Evolutionary conservation across 306 rosid genomes (phyloP), one percentile per base, ranked within the genome.

Genomic region (Prunus padus): DNA sequence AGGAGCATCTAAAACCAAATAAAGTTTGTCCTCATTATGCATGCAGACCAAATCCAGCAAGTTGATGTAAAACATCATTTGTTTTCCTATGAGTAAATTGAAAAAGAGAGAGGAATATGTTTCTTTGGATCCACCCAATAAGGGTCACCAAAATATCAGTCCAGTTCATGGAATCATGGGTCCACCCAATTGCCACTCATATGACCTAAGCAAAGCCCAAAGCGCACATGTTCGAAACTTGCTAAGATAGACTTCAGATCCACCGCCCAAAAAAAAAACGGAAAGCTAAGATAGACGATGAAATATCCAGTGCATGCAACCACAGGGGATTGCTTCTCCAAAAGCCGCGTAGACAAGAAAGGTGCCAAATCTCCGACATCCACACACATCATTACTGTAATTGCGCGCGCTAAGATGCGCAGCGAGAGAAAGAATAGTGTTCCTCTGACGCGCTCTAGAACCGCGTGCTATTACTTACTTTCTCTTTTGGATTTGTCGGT

Each of bases 11-110:
- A 33, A 33, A 33, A 33, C 1, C 40, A 33, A 33, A 33, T 1
- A 33, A 33, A 5, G 1, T 33, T 33, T 33, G 0, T 5, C 1
- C 8, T 33, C 0, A 33, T 33, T 33, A 1, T 5, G 0, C 0
- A 1, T 5, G 0, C 0, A 33, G 0, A 33, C 8, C 40, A 33
- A 33, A 33, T 33, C 40, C 8, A 5, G 40, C 1, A 33, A 33
- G 1, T 1, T 1, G 40, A 33, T 33, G 40, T 5, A 33, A 5
- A 33, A 33, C 1, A 5, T 8, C 8, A 33, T 5, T 33, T 0
- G 0, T 1, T 5, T 31, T 30, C 0, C 0, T 30, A 31, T 4
- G 37, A 31, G 37, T 31, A 4, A 5, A 31, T 31, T 31, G 1
- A 31, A 31, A 31, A 31, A 5, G 1, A 31, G 0, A 31, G 6